Conservation (phyloP, 805 yeast species). For the Pachysolen tannophilus region DNA sequence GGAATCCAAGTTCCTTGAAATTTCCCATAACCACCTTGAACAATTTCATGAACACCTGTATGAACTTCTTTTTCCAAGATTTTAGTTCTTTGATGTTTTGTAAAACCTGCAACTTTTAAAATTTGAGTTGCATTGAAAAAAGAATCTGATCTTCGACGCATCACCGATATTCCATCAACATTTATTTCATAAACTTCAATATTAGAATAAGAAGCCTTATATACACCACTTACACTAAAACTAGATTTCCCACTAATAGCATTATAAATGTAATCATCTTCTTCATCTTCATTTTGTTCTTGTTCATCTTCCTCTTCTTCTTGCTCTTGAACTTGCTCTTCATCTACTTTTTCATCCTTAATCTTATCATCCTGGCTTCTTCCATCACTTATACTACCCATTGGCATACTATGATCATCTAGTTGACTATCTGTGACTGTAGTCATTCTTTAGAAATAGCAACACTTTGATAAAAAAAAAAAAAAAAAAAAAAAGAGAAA, state of each 20-base stretch:
- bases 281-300: constrained; percentile 5
- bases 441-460: too few relatives aligned
- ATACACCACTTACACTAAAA: constrained; percentile 29
- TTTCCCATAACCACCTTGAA: constrained; percentile 95
- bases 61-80: constrained; percentile 93
- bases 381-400: too few relatives aligned
- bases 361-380: too few relatives aligned
- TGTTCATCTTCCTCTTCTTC: neutral
- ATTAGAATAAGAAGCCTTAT: constrained; percentile 73
- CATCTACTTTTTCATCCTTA: constrained; percentile 4
- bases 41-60: constrained; percentile 80
- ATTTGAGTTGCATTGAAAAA: constrained; percentile 96
- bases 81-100: constrained; percentile 89
- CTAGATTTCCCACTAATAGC: constrained; percentile 2
- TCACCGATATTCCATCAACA: constrained; percentile 61
- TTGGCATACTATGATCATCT: too few relatives aligned
- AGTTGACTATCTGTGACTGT: too few relatives aligned
- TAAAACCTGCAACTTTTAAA: constrained; percentile 85
- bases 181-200: constrained; percentile 78
- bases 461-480: too few relatives aligned
- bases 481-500: neutral
- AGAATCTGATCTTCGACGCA: constrained; percentile 70
- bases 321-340: constrained; percentile 1
- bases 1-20: constrained; percentile 99
- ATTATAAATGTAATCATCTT: constrained; percentile 5